A percentile compares a stretch with the other conserved stretches of the same genome.
These are phyloP conservation scores for Metschnikowia sp. DNA, from an alignment of 805 yeast species.

Conservation along the genomic window DNA sequence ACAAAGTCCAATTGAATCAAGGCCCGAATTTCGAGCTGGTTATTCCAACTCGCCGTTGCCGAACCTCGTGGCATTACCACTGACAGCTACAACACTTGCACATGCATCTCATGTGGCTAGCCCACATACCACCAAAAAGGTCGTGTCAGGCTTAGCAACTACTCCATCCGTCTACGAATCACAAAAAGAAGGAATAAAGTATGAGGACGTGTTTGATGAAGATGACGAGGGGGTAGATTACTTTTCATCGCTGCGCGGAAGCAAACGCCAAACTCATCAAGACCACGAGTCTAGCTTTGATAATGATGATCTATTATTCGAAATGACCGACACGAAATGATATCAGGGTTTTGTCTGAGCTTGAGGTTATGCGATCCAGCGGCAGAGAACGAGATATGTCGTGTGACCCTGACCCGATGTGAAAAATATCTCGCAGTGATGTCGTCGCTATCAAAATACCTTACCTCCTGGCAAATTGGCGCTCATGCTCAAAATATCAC, in stretches of 20 bases:
- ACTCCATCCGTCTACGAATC: constrained; percentile 30
- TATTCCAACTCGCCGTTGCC: constrained; percentile 15
- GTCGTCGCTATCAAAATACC: too few species aligned
- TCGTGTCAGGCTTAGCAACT: constrained; percentile 32
- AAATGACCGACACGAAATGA: constrained; percentile 13
- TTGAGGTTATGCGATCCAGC: too few species aligned
- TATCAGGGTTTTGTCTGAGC: not conserved
- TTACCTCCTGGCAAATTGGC: too few species aligned
- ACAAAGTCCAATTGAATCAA: not conserved
- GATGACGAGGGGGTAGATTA: constrained; percentile 38
- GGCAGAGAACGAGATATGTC: too few species aligned
- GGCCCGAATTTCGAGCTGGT: not conserved
- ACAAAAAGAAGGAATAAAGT: constrained; percentile 24
- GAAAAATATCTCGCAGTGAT: too few species aligned
- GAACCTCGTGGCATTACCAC: constrained; percentile 18
- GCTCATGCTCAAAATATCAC: too few species aligned
- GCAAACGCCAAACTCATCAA: not conserved
- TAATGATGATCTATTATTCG: constrained; percentile 19
- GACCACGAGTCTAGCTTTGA: constrained; percentile 14
- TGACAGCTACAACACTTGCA: constrained; percentile 22
- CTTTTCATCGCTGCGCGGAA: constrained; percentile 3
- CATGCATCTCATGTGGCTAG: constrained; percentile 18
- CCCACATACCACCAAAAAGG: constrained; percentile 2
- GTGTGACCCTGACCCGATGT: too few species aligned
- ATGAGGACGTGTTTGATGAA: constrained; percentile 43